Percentiles rank a stretch among this genome's conserved stretches.
Evolutionary conservation across 441 rosid species (phyloP).

Genomic region (Aleurites moluccanus): DNA sequence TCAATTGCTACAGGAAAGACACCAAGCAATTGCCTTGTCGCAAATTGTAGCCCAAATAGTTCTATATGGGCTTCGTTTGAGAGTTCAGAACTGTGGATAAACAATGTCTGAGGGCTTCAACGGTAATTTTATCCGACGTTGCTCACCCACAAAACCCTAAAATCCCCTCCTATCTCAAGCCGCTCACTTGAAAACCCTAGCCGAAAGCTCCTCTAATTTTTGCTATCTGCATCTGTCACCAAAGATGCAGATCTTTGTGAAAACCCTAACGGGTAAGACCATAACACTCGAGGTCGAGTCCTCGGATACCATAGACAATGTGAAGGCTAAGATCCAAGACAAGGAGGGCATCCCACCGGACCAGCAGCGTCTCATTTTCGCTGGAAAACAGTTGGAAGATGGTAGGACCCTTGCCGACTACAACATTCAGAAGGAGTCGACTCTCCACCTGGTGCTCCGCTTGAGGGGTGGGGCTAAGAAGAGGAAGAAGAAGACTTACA

Average conservation of each 20-base stretch:
- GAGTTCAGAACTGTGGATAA: background rate
- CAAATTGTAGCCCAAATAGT: no score
- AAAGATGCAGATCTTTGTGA: constrained; percentile 84
- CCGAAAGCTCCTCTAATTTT: background rate
- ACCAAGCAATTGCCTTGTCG: no score
- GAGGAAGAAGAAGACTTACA: constrained; percentile 90
- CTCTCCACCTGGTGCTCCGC: constrained; percentile 70
- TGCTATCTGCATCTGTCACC: constrained; percentile 10
- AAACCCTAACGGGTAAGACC: constrained; percentile 77
- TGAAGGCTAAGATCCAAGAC: constrained; percentile 78
- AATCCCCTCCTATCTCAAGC: background rate
- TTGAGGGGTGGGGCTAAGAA: constrained; percentile 77
- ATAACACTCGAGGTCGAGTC: constrained; percentile 75
- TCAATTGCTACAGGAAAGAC: no score
- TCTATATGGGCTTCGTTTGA: no score
- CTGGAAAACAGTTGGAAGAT: constrained; percentile 78
- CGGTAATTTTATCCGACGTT: background rate
- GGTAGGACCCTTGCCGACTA: constrained; percentile 72
- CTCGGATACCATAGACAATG: constrained; percentile 75
- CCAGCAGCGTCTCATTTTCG: constrained; percentile 69
- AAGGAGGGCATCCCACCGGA: constrained; percentile 68
- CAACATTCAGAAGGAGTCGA: constrained; percentile 79
- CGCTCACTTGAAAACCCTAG: background rate
- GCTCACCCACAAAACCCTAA: constrained; percentile 2
- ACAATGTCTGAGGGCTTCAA: background rate